Base-by-base conservation (phyloP, 164 flowering plant species). In the Stephania yunnanensis region DNA sequence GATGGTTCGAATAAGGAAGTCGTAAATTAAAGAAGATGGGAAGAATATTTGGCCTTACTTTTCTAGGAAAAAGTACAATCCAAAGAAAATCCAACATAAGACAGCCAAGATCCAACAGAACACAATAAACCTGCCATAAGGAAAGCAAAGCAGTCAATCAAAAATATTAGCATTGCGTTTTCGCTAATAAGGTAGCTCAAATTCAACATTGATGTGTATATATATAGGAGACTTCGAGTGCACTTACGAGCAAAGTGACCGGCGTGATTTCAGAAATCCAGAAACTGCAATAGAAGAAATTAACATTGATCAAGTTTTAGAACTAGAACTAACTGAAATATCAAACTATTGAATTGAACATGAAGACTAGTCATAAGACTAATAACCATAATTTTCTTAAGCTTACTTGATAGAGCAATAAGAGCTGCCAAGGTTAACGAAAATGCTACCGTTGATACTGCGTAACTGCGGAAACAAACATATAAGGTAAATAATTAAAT, bases 11-110 rank as follows among this genome's bases (percentile, higher is more conserved):
- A 48, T 7, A 48, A 48, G 53, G 53, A 48, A 48, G 53, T 12
- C 10, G 10, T 48, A 48, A 74, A 36, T 8, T 52, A 69, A 58
- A 46, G 10, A 17, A 36, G 4, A 46, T 13, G 8, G 66, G 13
- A 72, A 52, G 67, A n/a, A 73, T 30, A 2, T 36, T 12, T 20
- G 45, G 63, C n/a, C 78, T 79, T 90, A 94, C 98, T 83, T 86
- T 53, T 81, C 86, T 46, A 91, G 44, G 88, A 89, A 91, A 83
- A 87, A 85, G 63, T 92, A 94, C 36, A 83, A 9, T 45, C 97
- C 98, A 73, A 90, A 92, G 80, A 81, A 83, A 45, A 90, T 0
- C 94, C 98, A 94, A 81, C 91, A 89, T 15, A 94, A 46, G 52
- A 75, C 78, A 31, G 90, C 89, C 66, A 91, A 78, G 22, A 86